Evolutionary conservation across 2,329 filamentous ascomycete genomes (phyloP), one percentile per base, ranked within the genome.

Genomic region (Colletotrichum tropicale): DNA sequence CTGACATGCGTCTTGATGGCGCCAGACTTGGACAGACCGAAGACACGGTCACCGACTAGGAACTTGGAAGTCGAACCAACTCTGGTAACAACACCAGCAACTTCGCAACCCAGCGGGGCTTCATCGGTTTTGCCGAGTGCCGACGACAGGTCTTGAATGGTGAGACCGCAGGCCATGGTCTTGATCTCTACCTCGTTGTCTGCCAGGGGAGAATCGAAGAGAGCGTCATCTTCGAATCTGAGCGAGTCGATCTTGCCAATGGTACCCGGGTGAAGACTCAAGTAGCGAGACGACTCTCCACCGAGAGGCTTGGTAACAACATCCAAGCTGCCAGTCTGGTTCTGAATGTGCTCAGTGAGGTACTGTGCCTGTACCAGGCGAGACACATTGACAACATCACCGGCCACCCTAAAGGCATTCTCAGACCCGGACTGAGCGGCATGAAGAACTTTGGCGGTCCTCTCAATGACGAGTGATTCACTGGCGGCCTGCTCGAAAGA

Each of bases 121-220:
- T 72, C 72, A 2, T 77, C 64, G 1, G 80, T 52, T 58, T 80
- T 76, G 4, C 81, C 80, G 55, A 80, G 80, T 3, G 36, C 84
- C 81, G 26, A 85, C 84, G 71, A 81, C 1, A 87, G 81, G 74
- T 90, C 88, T 26, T 83, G 82, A 77, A 86, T 86, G 78, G 86
- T 89, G 70, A 90, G 79, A 0, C 86, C 86, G 2, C 85, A 82
- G 9, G 85, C 85, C 48, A 82, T 83, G 18, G 87, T 81, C 71
- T 85, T 82, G 69, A 88, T 82, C 76, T 88, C 86, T 8, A 88
- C 79, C 34, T 87, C 81, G 32, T 84, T 80, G 1, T 78, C 80
- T 0, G 79, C 80, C 21, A 87, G 68, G 6, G 82, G 78, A 7
- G 77, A 56, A 10, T 80, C 77, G 24, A 75, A 71, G 13, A 77